Conservation (phyloP, 164 flowering plant genomes). For the Pachysandra terminalis region DNA sequence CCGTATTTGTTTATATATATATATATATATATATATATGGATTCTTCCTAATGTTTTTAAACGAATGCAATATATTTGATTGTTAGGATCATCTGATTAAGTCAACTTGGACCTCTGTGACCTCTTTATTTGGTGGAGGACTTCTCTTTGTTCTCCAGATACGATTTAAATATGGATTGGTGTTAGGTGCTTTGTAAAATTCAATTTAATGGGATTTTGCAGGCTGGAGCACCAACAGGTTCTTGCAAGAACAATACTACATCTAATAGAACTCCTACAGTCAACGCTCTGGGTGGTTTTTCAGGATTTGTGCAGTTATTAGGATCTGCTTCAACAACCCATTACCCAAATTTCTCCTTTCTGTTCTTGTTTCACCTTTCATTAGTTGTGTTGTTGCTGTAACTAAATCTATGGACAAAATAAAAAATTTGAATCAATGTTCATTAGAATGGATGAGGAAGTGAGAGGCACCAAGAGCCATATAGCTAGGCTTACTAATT, state of each 20-base stretch:
- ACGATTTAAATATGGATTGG: background rate
- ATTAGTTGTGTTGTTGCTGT: constrained; percentile 19
- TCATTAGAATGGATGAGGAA: no score
- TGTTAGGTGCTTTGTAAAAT: background rate
- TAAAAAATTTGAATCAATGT: no score
- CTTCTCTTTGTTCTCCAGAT: background rate
- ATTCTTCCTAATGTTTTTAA: no score
- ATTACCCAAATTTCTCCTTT: constrained; percentile 21
- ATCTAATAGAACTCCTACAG: constrained; percentile 32
- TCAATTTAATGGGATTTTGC: constrained; percentile 28
- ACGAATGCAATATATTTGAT: background rate
- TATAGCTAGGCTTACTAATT: no score
- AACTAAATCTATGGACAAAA: background rate
- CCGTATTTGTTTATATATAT: background rate
- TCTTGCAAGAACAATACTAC: constrained; percentile 56
- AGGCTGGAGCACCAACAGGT: constrained; percentile 80
- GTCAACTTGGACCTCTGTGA: background rate
- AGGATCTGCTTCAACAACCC: constrained; percentile 42
- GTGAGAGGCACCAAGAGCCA: no score
- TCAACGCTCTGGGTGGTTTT: constrained; percentile 44
- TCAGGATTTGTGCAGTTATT: constrained; percentile 79
- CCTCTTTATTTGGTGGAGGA: background rate
- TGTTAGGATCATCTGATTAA: background rate
- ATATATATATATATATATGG: no score
- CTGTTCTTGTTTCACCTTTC: constrained; percentile 22